phyloP scores from a whole-genome alignment of 2,329 filamentous ascomycete genomes.

The Aspergillus sp. region DNA sequence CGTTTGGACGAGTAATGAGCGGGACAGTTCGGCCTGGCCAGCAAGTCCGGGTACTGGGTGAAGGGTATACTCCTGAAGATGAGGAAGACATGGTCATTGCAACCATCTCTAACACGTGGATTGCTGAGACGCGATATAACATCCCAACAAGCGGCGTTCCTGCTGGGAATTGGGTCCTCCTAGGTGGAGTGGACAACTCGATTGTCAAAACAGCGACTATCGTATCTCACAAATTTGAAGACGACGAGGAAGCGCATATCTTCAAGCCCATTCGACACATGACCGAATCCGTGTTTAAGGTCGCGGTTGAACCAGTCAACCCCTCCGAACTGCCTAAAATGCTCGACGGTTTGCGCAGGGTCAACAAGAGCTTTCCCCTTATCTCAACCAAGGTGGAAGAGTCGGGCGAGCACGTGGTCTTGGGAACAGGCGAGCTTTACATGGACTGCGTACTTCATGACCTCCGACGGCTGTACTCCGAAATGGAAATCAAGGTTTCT shows the following conservation, averaged over 20 bases:
- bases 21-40: conserved; percentile 75
- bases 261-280: conserved; percentile 91
- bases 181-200: conserved; percentile 90
- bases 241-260: conserved; percentile 88
- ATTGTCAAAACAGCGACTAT: conserved; percentile 96
- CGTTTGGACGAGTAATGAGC: conserved; percentile 85
- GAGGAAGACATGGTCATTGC: conserved; percentile 94
- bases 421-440: conserved; percentile 96
- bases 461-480: conserved; percentile 81
- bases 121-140: conserved; percentile 87
- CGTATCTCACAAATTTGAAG: conserved; percentile 66
- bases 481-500: conserved; percentile 99
- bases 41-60: conserved; percentile 82
- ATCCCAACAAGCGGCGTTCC: conserved; percentile 85
- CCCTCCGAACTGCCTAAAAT: conserved; percentile 97
- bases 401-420: conserved; percentile 87
- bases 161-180: conserved; percentile 85
- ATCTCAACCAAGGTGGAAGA: conserved; percentile 97
- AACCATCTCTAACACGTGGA: conserved; percentile 76
- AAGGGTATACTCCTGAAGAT: conserved; percentile 91
- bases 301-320: conserved; percentile 96
- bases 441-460: conserved; percentile 99
- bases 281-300: conserved; percentile 94
- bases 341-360: conserved; percentile 89
- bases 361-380: conserved; percentile 96